phyloP scores from a whole-genome alignment of 352 stramenopile genomes.

The Vaucheria bursata region DNA sequence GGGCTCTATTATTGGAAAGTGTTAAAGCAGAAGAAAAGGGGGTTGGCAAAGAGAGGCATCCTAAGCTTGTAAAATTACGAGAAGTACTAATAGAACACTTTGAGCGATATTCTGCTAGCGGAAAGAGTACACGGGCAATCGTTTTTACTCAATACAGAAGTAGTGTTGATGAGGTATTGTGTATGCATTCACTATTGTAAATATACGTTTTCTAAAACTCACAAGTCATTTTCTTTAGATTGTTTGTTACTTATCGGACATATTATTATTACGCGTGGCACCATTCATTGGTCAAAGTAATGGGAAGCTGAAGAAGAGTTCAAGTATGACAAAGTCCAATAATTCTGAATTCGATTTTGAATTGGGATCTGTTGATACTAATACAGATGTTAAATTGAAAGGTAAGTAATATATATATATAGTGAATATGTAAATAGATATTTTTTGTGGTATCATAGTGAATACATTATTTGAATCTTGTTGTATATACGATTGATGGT shows the following conservation, averaged over 20 bases:
- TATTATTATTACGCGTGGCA: slow-evolving; percentile 17
- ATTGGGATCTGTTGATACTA: too few relatives aligned
- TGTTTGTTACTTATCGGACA: slow-evolving; percentile 18
- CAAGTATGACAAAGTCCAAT: too few relatives aligned
- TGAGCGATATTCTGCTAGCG: slow-evolving; percentile 54
- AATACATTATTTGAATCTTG: too few relatives aligned
- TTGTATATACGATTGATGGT: too few relatives aligned
- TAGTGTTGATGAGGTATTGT: slow-evolving; percentile 76
- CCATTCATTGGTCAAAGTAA: slow-evolving; percentile 35
- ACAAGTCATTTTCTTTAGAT: too few relatives aligned
- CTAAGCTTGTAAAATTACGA: slow-evolving; percentile 66
- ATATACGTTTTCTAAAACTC: too few relatives aligned
- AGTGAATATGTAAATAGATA: too few relatives aligned
- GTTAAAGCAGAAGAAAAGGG: not conserved
- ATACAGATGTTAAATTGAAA: too few relatives aligned
- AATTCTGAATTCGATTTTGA: too few relatives aligned
- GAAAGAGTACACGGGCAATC: slow-evolving; percentile 82
- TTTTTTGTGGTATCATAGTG: too few relatives aligned
- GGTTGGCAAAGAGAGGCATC: slow-evolving; percentile 59
- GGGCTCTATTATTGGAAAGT: not conserved
- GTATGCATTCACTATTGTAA: too few relatives aligned
- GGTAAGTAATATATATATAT: too few relatives aligned
- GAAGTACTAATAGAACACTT: slow-evolving; percentile 50
- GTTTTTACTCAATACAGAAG: slow-evolving; percentile 94
- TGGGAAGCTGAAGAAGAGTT: not conserved